Conservation (phyloP, 2,329 filamentous ascomycete species). For the Aureobasidium subglaciale region DNA sequence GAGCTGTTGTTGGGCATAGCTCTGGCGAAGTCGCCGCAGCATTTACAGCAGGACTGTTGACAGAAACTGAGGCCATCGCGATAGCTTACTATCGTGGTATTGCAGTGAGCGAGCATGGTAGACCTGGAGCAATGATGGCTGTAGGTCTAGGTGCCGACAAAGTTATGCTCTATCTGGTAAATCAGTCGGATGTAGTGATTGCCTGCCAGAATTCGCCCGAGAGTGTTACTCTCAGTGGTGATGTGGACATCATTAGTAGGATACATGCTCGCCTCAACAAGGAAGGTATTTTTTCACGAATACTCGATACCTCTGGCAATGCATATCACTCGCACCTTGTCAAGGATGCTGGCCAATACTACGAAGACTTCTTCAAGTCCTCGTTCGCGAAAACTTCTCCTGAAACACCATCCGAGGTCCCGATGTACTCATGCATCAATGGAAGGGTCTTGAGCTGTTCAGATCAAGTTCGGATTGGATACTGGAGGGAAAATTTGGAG, state of each 20-base stretch:
- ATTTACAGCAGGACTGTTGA: conserved; percentile 20
- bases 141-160: conserved; percentile 18
- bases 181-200: not conserved
- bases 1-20: conserved; percentile 25
- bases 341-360: not conserved
- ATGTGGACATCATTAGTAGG: not conserved
- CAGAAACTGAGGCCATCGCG: conserved; percentile 16
- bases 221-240: not conserved
- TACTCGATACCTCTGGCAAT: not conserved
- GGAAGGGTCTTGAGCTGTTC: not conserved
- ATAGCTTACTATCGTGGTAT: conserved; percentile 23
- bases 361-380: not conserved
- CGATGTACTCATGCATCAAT: not conserved
- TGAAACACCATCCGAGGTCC: not conserved
- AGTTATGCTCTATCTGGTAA: not conserved
- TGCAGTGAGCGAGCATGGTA: not conserved
- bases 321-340: not conserved
- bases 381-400: not conserved
- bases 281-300: not conserved
- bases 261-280: not conserved
- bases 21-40: conserved; percentile 30
- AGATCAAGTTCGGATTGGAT: not conserved
- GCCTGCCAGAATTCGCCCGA: not conserved
- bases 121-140: conserved; percentile 30
- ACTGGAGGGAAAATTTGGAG: not conserved